Evolutionary conservation across 257 asterid species (phyloP).

Genomic region (Solanum sparsipilum): DNA sequence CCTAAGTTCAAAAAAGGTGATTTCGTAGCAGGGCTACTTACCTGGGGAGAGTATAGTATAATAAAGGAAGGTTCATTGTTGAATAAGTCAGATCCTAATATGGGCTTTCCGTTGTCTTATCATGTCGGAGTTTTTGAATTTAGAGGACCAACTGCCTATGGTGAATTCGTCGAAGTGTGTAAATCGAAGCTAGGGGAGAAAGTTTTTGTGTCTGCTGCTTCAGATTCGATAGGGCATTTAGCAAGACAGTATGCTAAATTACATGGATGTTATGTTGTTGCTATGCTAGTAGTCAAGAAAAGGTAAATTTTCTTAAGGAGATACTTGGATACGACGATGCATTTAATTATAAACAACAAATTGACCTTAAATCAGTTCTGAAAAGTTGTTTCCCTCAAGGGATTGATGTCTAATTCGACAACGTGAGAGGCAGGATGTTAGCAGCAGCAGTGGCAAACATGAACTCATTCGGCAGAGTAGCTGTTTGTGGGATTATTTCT

Average conservation of each 20-base stretch:
- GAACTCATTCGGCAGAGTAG: conserved; percentile 56
- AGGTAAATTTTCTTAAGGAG: conserved; percentile 48
- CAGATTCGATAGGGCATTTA: conserved; percentile 68
- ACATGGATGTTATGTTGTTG: conserved; percentile 62
- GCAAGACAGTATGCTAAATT: conserved; percentile 69
- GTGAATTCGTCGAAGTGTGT: conserved; percentile 55
- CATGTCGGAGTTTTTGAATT: too few species aligned
- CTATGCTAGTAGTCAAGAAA: conserved; percentile 41
- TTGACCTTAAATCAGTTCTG: conserved; percentile 39
- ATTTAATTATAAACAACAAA: conserved; percentile 64
- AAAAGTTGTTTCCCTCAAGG: conserved; percentile 57
- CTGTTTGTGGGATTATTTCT: conserved; percentile 58
- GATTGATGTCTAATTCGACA: conserved; percentile 66
- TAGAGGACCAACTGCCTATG: conserved; percentile 36
- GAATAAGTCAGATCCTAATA: conserved; percentile 41
- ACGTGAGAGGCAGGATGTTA: conserved; percentile 59
- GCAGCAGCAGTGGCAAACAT: conserved; percentile 53
- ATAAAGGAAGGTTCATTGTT: conserved; percentile 32
- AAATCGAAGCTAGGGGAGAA: conserved; percentile 44
- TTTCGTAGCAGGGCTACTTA: conserved; percentile 50
- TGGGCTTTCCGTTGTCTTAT: too few species aligned
- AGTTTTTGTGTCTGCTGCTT: conserved; percentile 64
- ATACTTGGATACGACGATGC: conserved; percentile 80
- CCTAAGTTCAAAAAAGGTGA: conserved; percentile 34
- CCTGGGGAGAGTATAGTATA: conserved; percentile 64